These are phyloP conservation scores for Clonostachys rosea DNA, from an alignment of 2,329 filamentous ascomycete species.

Conservation along the genomic window DNA sequence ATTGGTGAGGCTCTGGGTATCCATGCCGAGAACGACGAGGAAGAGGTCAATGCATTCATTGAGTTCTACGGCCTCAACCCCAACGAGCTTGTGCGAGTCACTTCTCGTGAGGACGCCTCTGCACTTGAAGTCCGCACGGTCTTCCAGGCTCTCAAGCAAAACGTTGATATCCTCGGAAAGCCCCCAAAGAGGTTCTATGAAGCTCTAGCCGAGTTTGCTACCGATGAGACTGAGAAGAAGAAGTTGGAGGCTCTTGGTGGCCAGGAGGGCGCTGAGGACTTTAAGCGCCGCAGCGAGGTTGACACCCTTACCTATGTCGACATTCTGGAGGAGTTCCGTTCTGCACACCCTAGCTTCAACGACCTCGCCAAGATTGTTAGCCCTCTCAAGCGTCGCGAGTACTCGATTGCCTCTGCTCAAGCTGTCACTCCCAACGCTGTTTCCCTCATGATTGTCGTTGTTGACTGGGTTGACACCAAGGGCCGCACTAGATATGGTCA, in stretches of 20 bases:
- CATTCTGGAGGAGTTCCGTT: slow-evolving; percentile 82
- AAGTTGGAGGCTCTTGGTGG: slow-evolving; percentile 73
- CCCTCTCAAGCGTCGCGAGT: slow-evolving; percentile 94
- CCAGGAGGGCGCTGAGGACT: slow-evolving; percentile 77
- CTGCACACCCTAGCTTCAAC: slow-evolving; percentile 82
- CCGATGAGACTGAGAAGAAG: slow-evolving; percentile 76
- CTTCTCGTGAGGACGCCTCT: slow-evolving; percentile 71
- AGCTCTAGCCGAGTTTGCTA: slow-evolving; percentile 78
- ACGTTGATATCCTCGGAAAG: slow-evolving; percentile 93
- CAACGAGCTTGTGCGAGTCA: slow-evolving; percentile 84
- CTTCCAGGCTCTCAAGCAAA: slow-evolving; percentile 86
- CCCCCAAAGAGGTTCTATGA: slow-evolving; percentile 99
- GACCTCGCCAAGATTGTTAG: slow-evolving; percentile 84
- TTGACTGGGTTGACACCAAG: slow-evolving; percentile 86
- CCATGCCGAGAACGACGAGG: slow-evolving; percentile 86
- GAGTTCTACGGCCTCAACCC: slow-evolving; percentile 80
- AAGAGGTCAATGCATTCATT: slow-evolving; percentile 80
- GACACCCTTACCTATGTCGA: slow-evolving; percentile 92
- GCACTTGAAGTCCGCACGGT: slow-evolving; percentile 85
- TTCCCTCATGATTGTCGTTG: slow-evolving; percentile 92
- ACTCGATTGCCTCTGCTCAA: slow-evolving; percentile 98
- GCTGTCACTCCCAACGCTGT: slow-evolving; percentile 89
- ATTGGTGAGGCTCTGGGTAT: slow-evolving; percentile 97
- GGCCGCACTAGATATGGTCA: slow-evolving; percentile 90
- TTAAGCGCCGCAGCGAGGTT: slow-evolving; percentile 87